phyloP scores from a whole-genome alignment of 2,329 filamentous ascomycete species.

The Penicillium sp. region DNA sequence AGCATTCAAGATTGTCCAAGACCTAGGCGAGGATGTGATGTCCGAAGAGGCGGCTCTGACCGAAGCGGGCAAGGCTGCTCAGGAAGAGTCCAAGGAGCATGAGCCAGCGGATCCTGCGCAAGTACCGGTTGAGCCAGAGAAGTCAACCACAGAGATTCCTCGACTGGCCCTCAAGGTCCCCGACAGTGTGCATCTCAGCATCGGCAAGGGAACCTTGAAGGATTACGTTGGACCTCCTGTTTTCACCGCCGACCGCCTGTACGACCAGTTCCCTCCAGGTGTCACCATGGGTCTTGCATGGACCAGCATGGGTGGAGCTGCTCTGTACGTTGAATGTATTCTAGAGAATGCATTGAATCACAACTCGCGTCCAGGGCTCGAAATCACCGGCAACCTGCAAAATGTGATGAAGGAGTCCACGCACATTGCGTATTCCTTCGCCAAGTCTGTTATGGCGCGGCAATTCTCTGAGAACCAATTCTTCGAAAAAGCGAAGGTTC shows the following conservation, averaged over 20 bases:
- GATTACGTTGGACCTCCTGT: constrained; percentile 96
- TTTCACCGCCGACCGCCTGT: constrained; percentile 92
- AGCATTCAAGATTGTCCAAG: constrained; percentile 93
- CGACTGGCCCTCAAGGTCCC: constrained; percentile 79
- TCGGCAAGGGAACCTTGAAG: constrained; percentile 85
- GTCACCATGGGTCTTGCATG: constrained; percentile 98
- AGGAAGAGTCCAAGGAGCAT: constrained; percentile 61
- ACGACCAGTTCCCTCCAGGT: constrained; percentile 88
- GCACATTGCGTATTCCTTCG: constrained; percentile 90
- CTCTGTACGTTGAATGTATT: constrained; percentile 96
- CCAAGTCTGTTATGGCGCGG: constrained; percentile 82
- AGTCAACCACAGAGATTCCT: constrained; percentile 56
- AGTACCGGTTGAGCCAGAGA: constrained; percentile 49
- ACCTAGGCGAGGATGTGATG: constrained; percentile 80
- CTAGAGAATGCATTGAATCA: constrained; percentile 77
- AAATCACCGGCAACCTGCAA: constrained; percentile 93
- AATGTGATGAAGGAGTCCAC: constrained; percentile 98
- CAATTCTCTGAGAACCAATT: constrained; percentile 88
- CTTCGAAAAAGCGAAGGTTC: constrained; percentile 92
- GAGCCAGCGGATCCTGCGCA: constrained; percentile 64
- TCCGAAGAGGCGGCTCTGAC: constrained; percentile 81
- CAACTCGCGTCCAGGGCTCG: constrained; percentile 73
- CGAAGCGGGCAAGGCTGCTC: constrained; percentile 76
- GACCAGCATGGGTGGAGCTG: constrained; percentile 95
- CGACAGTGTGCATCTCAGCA: constrained; percentile 79